Evolutionary conservation across 306 rosid genomes (phyloP), one percentile per base, ranked within the genome.

Genomic region (Benincasa hispida): DNA sequence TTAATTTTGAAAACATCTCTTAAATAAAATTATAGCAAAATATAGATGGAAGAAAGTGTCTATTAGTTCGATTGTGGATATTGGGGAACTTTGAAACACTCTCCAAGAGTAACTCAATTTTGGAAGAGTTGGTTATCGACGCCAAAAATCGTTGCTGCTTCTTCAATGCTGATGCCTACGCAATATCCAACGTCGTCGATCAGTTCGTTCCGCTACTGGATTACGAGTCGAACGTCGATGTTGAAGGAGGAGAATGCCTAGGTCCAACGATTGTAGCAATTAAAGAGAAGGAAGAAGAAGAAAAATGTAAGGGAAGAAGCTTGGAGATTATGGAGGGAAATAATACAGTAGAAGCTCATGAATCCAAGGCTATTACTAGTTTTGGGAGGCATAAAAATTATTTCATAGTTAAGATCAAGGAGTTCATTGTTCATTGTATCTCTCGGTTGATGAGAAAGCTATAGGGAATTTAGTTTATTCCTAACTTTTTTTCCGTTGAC

Each of bases 51-150:
- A 32, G 45, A 10, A 56, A 50, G 7, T 32, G n/a, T 34, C 5
- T 34, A 34, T 34, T 4, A 34, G 3, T 34, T 34, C 37, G 88
- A 76, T 57, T 92, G 30, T 92, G 97, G 97, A 90, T 90, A 60
- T 78, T 92, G 88, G 97, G 96, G 72, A 87, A 73, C 80, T 90
- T 81, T 70, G 76, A 78, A 76, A 78, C 91, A 10, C 82, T 92
- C 2, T 11, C 32, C 7, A 78, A 21, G 41, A 72, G 89, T 41
- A 79, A 81, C 75, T 82, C 89, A 56, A 78, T 90, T 42, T 92
- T 96, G 97, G 56, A 84, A 77, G 67, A 42, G 7, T 67, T 92
- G 83, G 84, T 88, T 21, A 70, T 76, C 48, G 91, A 92, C 81
- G 92, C 93, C 14, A 86, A 45, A 72, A 45, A 14, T 2, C 97